Conservation (phyloP, 495 filamentous ascomycete genomes). For the Lophiotrema nucula region DNA sequence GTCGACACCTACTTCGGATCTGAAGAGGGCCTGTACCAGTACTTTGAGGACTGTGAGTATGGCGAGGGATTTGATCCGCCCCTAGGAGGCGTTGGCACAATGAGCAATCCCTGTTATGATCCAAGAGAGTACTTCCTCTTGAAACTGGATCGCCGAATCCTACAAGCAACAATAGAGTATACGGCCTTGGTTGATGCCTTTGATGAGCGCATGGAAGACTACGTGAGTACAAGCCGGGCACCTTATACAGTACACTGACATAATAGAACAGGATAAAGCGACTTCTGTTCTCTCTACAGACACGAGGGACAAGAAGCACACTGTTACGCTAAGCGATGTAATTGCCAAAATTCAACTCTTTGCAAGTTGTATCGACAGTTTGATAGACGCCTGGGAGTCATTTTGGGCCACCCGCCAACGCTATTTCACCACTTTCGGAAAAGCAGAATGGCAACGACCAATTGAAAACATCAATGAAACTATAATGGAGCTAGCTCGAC, state of each 20-base stretch:
- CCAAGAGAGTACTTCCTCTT: constrained; percentile 4
- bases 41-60: not conserved
- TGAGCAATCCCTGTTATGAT: constrained; percentile 6
- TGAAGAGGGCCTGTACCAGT: not conserved
- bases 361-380: not conserved
- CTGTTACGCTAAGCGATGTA: not conserved
- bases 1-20: constrained; percentile 19
- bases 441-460: not conserved
- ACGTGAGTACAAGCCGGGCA: not conserved
- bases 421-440: constrained; percentile 6
- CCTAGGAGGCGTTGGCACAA: constrained; percentile 3
- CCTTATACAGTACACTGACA: not conserved
- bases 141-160: constrained; percentile 4
- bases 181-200: constrained; percentile 6
- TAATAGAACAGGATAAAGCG: not conserved
- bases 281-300: not conserved
- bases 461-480: constrained; percentile 8
- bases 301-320: constrained; percentile 1
- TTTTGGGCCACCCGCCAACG: not conserved
- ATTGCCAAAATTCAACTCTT: constrained; percentile 13
- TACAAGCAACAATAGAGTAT: constrained; percentile 6
- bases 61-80: constrained; percentile 17
- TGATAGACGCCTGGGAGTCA: constrained; percentile 4
- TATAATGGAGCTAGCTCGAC: constrained; percentile 1
- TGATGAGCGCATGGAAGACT: constrained; percentile 11